Evolutionary conservation across 2,329 filamentous ascomycete genomes (phyloP).

Genomic region (Hymenoscyphus fraxineus): DNA sequence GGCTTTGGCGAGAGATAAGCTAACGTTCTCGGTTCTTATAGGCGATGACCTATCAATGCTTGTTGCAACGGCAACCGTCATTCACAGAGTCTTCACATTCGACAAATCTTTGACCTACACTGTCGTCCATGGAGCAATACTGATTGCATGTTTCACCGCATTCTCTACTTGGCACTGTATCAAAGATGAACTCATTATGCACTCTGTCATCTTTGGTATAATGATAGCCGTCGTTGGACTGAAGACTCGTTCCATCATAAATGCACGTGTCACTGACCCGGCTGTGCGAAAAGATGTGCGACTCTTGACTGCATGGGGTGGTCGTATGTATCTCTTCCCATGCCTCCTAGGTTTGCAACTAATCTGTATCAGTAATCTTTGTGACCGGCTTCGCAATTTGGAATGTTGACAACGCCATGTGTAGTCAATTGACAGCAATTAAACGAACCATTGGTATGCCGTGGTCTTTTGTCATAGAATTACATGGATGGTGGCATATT

Average conservation of each 20-base stretch:
- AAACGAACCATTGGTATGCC: constrained; percentile 49
- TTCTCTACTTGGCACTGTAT: constrained; percentile 41
- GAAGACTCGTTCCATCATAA: constrained; percentile 31
- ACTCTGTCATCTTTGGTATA: constrained; percentile 28
- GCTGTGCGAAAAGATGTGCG: constrained; percentile 25
- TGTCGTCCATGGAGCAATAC: constrained; percentile 39
- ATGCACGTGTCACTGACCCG: constrained; percentile 23
- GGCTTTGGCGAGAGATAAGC: background rate
- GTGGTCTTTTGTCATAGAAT: constrained; percentile 52
- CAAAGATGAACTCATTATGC: constrained; percentile 28
- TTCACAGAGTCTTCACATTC: constrained; percentile 47
- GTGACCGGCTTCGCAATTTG: constrained; percentile 49
- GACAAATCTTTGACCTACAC: constrained; percentile 44
- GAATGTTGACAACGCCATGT: constrained; percentile 54
- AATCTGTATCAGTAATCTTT: constrained; percentile 32
- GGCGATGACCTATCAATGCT: constrained; percentile 60
- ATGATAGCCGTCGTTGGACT: constrained; percentile 26
- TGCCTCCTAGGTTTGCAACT: background rate
- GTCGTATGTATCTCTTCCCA: constrained; percentile 18
- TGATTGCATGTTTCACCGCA: constrained; percentile 39
- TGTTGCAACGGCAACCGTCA: constrained; percentile 47
- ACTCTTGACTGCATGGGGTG: constrained; percentile 26
- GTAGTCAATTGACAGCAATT: constrained; percentile 43
- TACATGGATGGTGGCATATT: constrained; percentile 64
- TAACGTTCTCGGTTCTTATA: constrained; percentile 4